Conservation (phyloP, 2,329 filamentous ascomycete genomes). For the Aspergillus terreus region DNA sequence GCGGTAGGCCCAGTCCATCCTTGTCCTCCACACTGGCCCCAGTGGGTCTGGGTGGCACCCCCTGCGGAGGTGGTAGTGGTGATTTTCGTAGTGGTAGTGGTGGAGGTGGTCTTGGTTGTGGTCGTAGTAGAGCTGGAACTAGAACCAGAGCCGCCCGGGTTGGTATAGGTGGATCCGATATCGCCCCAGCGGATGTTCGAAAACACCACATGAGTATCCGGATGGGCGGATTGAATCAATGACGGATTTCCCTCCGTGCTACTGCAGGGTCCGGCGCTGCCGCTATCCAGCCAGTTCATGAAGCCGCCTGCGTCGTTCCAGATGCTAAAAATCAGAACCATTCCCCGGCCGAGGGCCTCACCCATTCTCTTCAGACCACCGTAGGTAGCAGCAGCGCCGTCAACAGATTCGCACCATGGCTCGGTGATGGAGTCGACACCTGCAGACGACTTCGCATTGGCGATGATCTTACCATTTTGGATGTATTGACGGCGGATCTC, state of each 20-base stretch:
- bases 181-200: neutral
- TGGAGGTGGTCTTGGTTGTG: neutral
- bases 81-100: neutral
- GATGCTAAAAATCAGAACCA: neutral
- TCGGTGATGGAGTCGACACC: neutral
- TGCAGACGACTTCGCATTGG: neutral
- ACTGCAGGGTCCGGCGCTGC: neutral
- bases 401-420: neutral
- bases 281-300: constrained; percentile 1
- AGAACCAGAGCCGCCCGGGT: neutral
- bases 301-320: neutral
- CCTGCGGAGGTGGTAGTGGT: neutral
- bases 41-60: neutral
- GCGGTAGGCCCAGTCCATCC: constrained; percentile 8
- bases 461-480: neutral
- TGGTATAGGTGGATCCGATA: neutral
- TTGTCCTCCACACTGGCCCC: constrained; percentile 2
- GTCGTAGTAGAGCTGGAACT: constrained; percentile 1
- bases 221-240: neutral
- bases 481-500: neutral
- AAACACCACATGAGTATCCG: neutral
- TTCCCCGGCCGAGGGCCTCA: neutral
- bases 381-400: neutral
- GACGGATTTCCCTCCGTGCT: neutral
- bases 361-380: neutral